Base-by-base conservation (phyloP, 2,329 filamentous ascomycete genomes). In the Lecanoromycetidae sp. region DNA sequence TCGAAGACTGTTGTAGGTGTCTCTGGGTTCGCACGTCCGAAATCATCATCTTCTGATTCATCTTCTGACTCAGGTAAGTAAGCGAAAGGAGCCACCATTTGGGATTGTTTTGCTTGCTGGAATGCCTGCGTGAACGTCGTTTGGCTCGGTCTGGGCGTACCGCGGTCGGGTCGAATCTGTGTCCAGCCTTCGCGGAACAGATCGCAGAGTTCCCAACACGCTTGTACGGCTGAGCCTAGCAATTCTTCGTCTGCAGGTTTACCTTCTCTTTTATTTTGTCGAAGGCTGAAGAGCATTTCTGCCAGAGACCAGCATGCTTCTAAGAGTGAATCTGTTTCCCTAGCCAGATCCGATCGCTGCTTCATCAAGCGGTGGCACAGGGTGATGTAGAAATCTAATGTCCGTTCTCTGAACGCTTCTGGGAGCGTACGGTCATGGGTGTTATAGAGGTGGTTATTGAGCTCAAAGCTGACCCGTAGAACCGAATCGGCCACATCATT, bases 291-390 rank as follows among this genome's bases (percentile, higher is more conserved):
- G 0, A 96, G 75, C 80, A 93, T 93, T 63, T 94, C 88, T 6
- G 88, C 87, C 10, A 96, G 67, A 3, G 81, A 77, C 90, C 90
- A 95, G 60, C 88, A 94, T 19, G 87, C 85, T 46, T 82, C 76
- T 3, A 95, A 72, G 3, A 95, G 71, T 5, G 84, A 80, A 61
- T 94, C 87, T 0, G 86, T 90, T 58, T 94, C 86, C 52, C 84
- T 81, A 0, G 79, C 80, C 2, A 88, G 64, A 23, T 85, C 82
- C 44, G 77, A 83, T 48, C 85, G 77, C 63, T 94, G 87, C 63
- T 94, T 95, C 87, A 95, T 95, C n/a, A 95, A 67, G 32, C 90
- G 80, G 63, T 95, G 90, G 59, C 90, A 95, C 2, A 96, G 65
- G 0, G 90, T 94, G 55, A 94, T 83, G 59, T 95, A 95, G 57